A percentile compares a stretch with the other conserved stretches of the same genome.
Conservation (phyloP, 805 yeast species). For the Kluyveromyces lactis region DNA sequence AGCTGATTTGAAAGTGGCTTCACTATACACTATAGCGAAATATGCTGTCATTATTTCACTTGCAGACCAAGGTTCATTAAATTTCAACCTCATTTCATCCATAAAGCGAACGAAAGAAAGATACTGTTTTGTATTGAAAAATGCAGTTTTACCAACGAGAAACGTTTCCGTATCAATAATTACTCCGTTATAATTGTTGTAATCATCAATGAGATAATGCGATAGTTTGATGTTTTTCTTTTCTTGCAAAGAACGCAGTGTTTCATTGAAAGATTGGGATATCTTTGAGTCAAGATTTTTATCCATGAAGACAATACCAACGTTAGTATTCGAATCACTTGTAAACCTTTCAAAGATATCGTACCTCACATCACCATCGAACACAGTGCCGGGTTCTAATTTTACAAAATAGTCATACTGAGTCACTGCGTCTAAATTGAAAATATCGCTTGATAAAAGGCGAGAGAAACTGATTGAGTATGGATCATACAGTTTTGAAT, state of each 20-base stretch:
- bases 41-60: neutral
- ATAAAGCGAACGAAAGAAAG: neutral
- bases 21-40: neutral
- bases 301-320: conserved; percentile 1
- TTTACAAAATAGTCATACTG: conserved; percentile 47
- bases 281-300: neutral
- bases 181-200: neutral
- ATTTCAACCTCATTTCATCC: neutral
- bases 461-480: conserved; percentile 29
- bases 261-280: neutral
- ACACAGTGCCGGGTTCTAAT: conserved; percentile 38
- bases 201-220: neutral
- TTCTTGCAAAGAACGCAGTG: neutral
- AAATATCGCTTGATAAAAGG: conserved; percentile 39
- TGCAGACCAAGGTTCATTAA: neutral
- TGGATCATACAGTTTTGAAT: neutral
- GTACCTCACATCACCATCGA: conserved; percentile 40
- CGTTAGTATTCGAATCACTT: neutral
- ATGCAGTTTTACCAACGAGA: neutral
- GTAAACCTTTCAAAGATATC: conserved; percentile 30
- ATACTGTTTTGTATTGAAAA: neutral
- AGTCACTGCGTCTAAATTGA: conserved; percentile 34
- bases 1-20: neutral
- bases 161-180: neutral
- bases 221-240: neutral